These are phyloP conservation scores for Hordeum vulgare DNA, from an alignment of 176 grass and related monocot species.

Conservation along the genomic window DNA sequence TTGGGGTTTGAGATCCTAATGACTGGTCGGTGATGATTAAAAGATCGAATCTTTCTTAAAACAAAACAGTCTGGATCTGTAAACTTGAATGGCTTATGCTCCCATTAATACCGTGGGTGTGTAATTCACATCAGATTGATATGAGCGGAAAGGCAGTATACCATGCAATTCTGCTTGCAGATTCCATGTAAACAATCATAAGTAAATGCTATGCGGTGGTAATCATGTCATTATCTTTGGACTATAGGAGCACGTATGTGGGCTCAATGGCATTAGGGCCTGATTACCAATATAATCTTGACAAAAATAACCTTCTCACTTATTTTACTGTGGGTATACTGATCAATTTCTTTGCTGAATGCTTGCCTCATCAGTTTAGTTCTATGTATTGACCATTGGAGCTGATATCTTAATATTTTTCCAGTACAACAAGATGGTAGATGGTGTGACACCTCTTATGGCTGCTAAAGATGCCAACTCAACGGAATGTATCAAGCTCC, in stretches of 20 bases:
- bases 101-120: neutral
- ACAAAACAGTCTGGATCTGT: neutral
- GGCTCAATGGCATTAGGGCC: neutral
- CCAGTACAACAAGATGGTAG: slow-evolving; percentile 24
- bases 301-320: neutral
- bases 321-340: neutral
- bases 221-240: neutral
- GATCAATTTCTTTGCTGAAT: neutral
- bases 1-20: neutral
- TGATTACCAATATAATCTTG: neutral
- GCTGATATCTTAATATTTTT: neutral
- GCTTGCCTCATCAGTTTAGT: too few relatives aligned
- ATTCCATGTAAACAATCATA: neutral
- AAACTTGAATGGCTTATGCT: neutral
- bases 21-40: neutral
- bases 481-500: slow-evolving; percentile 17
- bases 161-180: neutral
- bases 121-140: neutral
- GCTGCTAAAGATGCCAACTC: neutral
- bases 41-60: neutral
- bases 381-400: neutral
- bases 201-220: neutral
- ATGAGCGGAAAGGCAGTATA: neutral
- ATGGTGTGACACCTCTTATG: slow-evolving; percentile 18
- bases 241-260: neutral